phyloP scores from a whole-genome alignment of 2,329 filamentous ascomycete genomes.

The Arthrobotrys sinensis region DNA sequence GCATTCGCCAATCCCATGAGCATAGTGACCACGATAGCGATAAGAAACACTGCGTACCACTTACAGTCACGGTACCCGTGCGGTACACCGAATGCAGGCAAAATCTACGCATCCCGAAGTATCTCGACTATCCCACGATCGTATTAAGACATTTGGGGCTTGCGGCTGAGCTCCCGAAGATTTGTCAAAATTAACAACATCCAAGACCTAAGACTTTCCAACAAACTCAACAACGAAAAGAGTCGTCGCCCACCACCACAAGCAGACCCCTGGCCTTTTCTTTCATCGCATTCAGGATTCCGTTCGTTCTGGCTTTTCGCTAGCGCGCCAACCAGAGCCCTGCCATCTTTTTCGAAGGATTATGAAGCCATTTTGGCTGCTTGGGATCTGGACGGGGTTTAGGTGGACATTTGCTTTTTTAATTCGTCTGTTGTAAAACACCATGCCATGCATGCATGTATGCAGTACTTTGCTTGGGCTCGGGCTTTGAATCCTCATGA shows the following conservation, averaged over 20 bases:
- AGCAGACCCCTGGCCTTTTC: conserved; percentile 27
- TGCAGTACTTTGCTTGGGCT: conserved; percentile 32
- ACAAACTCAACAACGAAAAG: conserved; percentile 1
- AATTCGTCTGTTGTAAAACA: conserved; percentile 22
- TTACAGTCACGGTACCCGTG: conserved; percentile 33
- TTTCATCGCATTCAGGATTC: conserved; percentile 1
- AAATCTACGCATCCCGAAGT: conserved; percentile 35
- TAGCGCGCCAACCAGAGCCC: conserved; percentile 54
- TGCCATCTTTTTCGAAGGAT: conserved; percentile 50
- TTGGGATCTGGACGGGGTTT: conserved; percentile 30
- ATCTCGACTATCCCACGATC: conserved; percentile 21
- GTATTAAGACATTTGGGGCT: conserved; percentile 31
- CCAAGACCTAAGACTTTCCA: conserved; percentile 11
- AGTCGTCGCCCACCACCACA: conserved; percentile 15
- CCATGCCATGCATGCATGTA: conserved; percentile 41
- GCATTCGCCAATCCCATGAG: conserved; percentile 49
- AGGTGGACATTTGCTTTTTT: conserved; percentile 50
- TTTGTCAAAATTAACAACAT: conserved; percentile 61
- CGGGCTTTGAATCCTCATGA: conserved; percentile 38
- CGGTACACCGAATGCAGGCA: conserved; percentile 43
- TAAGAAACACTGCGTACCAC: conserved; percentile 8
- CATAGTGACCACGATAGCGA: conserved; percentile 47
- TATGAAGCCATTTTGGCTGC: conserved; percentile 42
- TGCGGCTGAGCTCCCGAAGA: conserved; percentile 60
- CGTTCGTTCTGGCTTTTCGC: conserved; percentile 33